A percentile compares a stretch with the other conserved stretches of the same genome.
Evolutionary conservation across 345 rosid species (phyloP).

Genomic region (Mallotus nudiflorus): DNA sequence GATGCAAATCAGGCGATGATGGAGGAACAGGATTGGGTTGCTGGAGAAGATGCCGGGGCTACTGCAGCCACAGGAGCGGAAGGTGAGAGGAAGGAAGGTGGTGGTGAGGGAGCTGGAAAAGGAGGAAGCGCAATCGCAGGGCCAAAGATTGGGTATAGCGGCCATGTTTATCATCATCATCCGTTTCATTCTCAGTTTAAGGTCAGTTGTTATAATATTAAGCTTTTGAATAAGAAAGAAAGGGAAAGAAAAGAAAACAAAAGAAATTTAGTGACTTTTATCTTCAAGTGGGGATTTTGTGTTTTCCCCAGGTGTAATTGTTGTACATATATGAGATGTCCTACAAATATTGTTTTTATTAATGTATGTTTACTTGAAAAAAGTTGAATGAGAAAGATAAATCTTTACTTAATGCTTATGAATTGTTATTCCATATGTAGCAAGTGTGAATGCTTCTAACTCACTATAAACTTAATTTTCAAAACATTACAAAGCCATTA

Average conservation of each 20-base stretch:
- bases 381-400: conserved; percentile 23
- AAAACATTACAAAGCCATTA: background rate
- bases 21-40: conserved; percentile 68
- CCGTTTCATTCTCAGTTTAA: conserved; percentile 99
- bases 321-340: conserved; percentile 14
- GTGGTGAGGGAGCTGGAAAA: conserved; percentile 43
- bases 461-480: background rate
- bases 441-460: background rate
- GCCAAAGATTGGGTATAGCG: conserved; percentile 79
- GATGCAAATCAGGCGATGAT: conserved; percentile 46
- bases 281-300: conserved; percentile 6
- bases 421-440: no score
- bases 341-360: background rate
- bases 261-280: conserved; percentile 4
- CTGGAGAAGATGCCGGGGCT: conserved; percentile 63
- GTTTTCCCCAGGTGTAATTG: conserved; percentile 19
- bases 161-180: conserved; percentile 77
- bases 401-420: background rate
- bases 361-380: conserved; percentile 13
- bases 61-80: conserved; percentile 34
- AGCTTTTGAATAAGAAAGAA: conserved; percentile 9
- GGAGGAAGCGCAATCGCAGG: conserved; percentile 33
- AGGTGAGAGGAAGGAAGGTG: conserved; percentile 64
- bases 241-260: conserved; percentile 16
- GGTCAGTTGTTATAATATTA: conserved; percentile 60